Conservation (phyloP, 2,329 filamentous ascomycete genomes). For the Aspergillus sp. region DNA sequence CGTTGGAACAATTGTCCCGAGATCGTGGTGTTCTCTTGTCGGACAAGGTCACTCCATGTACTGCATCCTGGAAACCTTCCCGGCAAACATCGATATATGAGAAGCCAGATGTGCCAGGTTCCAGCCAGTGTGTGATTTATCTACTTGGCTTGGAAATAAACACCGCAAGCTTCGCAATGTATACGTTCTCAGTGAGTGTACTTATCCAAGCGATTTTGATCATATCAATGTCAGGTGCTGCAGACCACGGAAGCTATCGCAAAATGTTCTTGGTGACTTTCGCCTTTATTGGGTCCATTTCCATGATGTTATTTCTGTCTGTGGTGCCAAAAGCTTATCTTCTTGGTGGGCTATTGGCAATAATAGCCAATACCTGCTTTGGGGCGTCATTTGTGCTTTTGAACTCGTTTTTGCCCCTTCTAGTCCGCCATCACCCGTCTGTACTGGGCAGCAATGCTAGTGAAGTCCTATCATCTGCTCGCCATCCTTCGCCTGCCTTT, state of each 20-base stretch:
- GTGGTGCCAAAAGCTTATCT: constrained; percentile 72
- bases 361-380: constrained; percentile 89
- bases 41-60: constrained; percentile 72
- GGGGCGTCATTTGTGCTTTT: constrained; percentile 92
- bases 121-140: constrained; percentile 73
- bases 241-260: constrained; percentile 87
- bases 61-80: constrained; percentile 53
- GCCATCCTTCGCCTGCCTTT: too few species aligned
- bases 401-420: constrained; percentile 88
- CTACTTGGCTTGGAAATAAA: constrained; percentile 84
- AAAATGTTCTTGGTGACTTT: constrained; percentile 86
- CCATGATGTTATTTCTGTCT: constrained; percentile 85
- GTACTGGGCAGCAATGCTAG: constrained; percentile 29
- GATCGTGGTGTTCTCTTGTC: constrained; percentile 84
- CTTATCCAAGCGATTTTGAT: constrained; percentile 84
- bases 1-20: constrained; percentile 86
- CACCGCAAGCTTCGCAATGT: constrained; percentile 96
- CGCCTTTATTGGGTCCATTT: constrained; percentile 71
- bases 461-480: not conserved
- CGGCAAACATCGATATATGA: constrained; percentile 19
- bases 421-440: constrained; percentile 78
- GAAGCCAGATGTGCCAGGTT: constrained; percentile 21
- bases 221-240: constrained; percentile 92
- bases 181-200: constrained; percentile 92
- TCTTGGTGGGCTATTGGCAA: constrained; percentile 75